Percentiles rank a stretch among this genome's conserved stretches.
phyloP scores from a whole-genome alignment of 768 basidiomycete genomes.

The Coprinopsis cinerea region DNA sequence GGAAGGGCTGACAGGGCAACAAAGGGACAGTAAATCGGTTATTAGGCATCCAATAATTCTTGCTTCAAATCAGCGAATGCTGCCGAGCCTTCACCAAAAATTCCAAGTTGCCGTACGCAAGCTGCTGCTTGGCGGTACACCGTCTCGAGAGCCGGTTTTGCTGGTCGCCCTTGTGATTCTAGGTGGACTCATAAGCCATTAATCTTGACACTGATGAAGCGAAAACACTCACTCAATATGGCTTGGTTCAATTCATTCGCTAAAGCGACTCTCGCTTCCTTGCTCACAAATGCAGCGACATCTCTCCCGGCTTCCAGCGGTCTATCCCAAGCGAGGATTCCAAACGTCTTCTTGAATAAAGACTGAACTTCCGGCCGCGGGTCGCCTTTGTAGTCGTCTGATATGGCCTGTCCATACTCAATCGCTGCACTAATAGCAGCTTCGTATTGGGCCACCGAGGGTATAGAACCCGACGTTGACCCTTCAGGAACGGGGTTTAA shows the following conservation, averaged over 20 bases:
- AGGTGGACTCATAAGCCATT: constrained; percentile 8
- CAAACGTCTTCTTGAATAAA: constrained; percentile 69
- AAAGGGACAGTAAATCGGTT: no score
- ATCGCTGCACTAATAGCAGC: constrained; percentile 60
- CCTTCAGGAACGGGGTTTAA: constrained; percentile 10
- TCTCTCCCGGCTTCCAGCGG: constrained; percentile 62
- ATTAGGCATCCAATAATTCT: constrained; percentile 53
- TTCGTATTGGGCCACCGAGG: constrained; percentile 35
- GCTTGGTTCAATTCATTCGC: constrained; percentile 77
- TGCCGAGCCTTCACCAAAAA: constrained; percentile 68
- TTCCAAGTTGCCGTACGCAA: constrained; percentile 63
- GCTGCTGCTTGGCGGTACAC: constrained; percentile 72
- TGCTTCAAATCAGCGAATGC: constrained; percentile 76
- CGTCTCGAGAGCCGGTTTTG: constrained; percentile 66
- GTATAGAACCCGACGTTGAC: constrained; percentile 1
- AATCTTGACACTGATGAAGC: not conserved
- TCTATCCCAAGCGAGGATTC: constrained; percentile 75
- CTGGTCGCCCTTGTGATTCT: constrained; percentile 78
- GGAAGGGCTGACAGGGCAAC: no score
- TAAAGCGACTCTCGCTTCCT: constrained; percentile 56
- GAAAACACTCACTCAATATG: constrained; percentile 61
- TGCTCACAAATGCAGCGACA: constrained; percentile 62
- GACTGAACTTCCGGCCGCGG: constrained; percentile 56
- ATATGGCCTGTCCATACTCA: constrained; percentile 66
- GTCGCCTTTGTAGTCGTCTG: constrained; percentile 63